Evolutionary conservation across 192 early-diverging fungal species (phyloP).

Genomic region (Powellomyces hirtus): DNA sequence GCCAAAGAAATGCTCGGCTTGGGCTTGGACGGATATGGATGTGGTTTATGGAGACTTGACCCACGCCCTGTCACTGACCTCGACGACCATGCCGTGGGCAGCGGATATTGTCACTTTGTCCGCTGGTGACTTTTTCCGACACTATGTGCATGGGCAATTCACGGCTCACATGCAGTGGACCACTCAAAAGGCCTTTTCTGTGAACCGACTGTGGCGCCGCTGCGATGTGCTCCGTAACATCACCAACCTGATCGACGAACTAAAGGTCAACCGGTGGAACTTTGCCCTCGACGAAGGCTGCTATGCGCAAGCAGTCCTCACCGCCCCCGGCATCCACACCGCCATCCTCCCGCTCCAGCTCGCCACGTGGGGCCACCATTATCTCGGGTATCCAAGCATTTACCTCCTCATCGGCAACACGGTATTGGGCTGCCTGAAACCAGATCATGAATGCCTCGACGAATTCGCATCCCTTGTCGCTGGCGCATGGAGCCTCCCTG

Average conservation of each 20-base stretch:
- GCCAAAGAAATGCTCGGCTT: neutral
- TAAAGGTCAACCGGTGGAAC: neutral
- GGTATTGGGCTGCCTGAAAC: neutral
- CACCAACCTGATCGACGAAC: neutral
- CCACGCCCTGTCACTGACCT: neutral
- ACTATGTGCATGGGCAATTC: neutral
- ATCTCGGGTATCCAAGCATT: neutral
- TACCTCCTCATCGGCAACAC: neutral
- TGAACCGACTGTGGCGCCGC: neutral
- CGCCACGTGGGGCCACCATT: neutral
- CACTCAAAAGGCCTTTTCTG: neutral
- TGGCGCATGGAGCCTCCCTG: neutral
- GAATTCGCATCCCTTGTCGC: neutral
- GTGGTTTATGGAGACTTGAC: neutral
- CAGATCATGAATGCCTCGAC: neutral
- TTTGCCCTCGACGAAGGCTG: conserved; percentile 1
- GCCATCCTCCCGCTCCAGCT: neutral
- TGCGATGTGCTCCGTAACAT: neutral
- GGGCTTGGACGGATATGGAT: neutral
- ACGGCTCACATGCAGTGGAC: neutral
- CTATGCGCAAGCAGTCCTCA: neutral
- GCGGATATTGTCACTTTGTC: neutral
- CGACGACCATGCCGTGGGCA: neutral
- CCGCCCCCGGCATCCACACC: conserved; percentile 3
- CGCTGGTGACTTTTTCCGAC: neutral